Evolutionary conservation across 2,329 filamentous ascomycete species (phyloP).

Genomic region (Coniochaeta hoffmannii): DNA sequence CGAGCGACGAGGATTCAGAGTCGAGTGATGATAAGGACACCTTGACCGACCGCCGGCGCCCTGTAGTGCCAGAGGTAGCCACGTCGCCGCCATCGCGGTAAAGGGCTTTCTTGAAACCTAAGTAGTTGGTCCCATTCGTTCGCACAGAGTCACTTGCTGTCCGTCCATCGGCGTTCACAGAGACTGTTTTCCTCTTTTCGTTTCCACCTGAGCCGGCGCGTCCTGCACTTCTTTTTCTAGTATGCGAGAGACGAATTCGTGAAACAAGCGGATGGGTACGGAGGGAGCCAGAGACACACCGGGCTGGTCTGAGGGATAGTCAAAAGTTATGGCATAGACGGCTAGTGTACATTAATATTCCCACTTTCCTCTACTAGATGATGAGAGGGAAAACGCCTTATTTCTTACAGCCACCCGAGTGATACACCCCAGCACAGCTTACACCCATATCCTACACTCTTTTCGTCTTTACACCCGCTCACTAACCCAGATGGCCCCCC

Average conservation of each 20-base stretch:
- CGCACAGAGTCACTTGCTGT: not conserved
- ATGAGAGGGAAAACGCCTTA: not conserved
- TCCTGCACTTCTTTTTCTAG: not conserved
- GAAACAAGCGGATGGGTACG: not conserved
- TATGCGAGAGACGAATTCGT: not conserved
- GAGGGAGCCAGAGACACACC: not conserved
- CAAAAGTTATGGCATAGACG: not conserved
- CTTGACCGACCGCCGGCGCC: not conserved
- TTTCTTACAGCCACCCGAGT: too few relatives aligned
- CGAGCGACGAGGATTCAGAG: conserved; percentile 47
- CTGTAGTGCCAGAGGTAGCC: not conserved
- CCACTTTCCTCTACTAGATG: not conserved
- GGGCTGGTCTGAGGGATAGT: not conserved
- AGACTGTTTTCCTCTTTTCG: not conserved
- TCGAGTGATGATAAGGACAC: conserved; percentile 2
- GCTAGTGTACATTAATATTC: not conserved
- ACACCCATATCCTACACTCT: too few relatives aligned
- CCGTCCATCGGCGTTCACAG: not conserved
- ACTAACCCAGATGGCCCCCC: conserved; percentile 87
- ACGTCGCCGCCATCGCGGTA: not conserved
- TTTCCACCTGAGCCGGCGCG: not conserved
- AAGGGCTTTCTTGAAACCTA: too few relatives aligned
- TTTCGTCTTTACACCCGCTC: conserved; percentile 52
- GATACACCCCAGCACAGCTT: too few relatives aligned
- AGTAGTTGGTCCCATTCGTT: too few relatives aligned